Base-by-base conservation (phyloP, 352 stramenopile species). In the Globisporangium echinulatum region DNA sequence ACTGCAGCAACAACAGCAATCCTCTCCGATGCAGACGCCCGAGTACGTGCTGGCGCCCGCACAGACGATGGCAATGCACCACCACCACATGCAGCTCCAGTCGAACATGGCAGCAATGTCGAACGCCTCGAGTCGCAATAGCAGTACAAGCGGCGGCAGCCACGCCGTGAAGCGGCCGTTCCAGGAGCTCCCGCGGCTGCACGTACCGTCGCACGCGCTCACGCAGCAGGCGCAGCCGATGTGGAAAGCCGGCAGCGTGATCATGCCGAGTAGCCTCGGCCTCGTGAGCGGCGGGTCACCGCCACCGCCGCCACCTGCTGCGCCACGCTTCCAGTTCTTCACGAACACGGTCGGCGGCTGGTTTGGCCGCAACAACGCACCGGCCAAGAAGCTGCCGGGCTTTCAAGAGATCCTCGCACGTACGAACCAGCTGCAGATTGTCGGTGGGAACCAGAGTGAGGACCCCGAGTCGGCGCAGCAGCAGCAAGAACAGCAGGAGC, bases 141-240 rank as follows among this genome's bases (percentile, higher is more conserved):
- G 36, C n/a, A 40, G 8, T 11, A 37, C 14, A 14, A 37, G n/a
- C 25, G 48, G 48, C 4, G 49, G 19, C 2, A 47, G n/a, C 43
- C 43, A 47, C 33, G 47, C 56, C 9, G 59, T 52, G 37, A 64
- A 55, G 54, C 63, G 64, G 5, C 54, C 63, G 50, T 80, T 82
- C 72, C 74, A 86, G 64, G 79, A 88, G 69, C 75, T 88, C n/a
- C 79, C 79, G 13, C 70, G 79, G 4, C 65, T 88, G 44, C 79
- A 88, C 48, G 77, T 88, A 53, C 79, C 79, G 7, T 71, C 77
- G 17, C 81, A 82, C 47, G 71, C 73, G 54, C 63, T 87, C 25
- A 69, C 71, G 54, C 75, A 82, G 61, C 79, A 84, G 66, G 67
- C 74, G 14, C 59, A 74, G 59, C 67, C 75, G 7, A 67, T 72